phyloP scores from a whole-genome alignment of 2,329 filamentous ascomycete genomes.

The Capronia epimyces region DNA sequence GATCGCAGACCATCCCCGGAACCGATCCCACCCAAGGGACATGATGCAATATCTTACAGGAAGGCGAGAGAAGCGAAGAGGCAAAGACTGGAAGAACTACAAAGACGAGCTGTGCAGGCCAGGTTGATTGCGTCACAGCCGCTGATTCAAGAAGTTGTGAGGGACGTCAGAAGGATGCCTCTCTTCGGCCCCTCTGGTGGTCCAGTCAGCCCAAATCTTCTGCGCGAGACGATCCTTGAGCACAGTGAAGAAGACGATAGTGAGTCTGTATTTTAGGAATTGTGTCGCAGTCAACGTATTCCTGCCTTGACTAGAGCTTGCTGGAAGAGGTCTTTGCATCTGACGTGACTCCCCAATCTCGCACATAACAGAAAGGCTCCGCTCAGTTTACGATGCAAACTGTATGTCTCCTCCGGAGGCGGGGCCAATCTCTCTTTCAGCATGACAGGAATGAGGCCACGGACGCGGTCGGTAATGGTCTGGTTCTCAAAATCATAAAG shows the following conservation, averaged over 20 bases:
- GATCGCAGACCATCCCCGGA: constrained; percentile 17
- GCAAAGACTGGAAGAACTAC: constrained; percentile 20
- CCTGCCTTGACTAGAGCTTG: constrained; percentile 37
- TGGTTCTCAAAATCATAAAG: constrained; percentile 90
- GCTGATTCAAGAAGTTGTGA: constrained; percentile 23
- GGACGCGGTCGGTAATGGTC: constrained; percentile 92
- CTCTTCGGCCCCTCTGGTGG: constrained; percentile 2
- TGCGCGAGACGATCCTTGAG: constrained; percentile 28
- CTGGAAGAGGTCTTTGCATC: constrained; percentile 73
- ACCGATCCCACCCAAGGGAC: constrained; percentile 22
- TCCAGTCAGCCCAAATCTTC: constrained; percentile 20
- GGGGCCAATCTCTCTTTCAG: constrained; percentile 79
- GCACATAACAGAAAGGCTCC: constrained; percentile 93
- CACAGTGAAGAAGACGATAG: constrained; percentile 27
- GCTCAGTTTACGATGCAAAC: constrained; percentile 87
- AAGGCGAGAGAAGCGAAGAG: constrained; percentile 28
- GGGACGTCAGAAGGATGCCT: constrained; percentile 22
- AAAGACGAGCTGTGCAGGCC: constrained; percentile 20
- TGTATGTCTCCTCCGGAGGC: constrained; percentile 96
- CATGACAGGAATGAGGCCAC: constrained; percentile 86
- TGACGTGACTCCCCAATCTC: constrained; percentile 72
- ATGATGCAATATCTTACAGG: constrained; percentile 29
- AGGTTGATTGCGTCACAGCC: constrained; percentile 23
- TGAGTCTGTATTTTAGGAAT: constrained; percentile 19
- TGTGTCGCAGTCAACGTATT: constrained; percentile 4